These are phyloP conservation scores for Sicyos edulis DNA, from an alignment of 306 rosid species.

Conservation along the genomic window DNA sequence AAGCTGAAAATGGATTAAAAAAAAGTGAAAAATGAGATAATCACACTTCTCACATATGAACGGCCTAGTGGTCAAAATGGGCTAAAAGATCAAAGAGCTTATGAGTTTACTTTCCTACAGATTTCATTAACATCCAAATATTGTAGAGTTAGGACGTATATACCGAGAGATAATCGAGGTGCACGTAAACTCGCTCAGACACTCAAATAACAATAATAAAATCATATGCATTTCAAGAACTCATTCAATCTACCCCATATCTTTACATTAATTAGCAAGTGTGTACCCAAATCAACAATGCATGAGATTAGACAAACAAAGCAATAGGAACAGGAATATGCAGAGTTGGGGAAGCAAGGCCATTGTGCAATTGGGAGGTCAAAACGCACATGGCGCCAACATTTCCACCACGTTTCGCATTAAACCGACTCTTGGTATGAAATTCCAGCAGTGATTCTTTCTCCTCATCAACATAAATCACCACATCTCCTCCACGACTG, in stretches of 20 bases:
- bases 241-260: background rate
- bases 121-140: too few relatives aligned
- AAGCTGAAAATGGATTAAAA: too few relatives aligned
- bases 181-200: too few relatives aligned
- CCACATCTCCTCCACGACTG: conserved; percentile 84
- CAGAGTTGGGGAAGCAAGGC: conserved; percentile 54
- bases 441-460: conserved; percentile 60
- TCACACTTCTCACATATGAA: too few relatives aligned
- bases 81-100: too few relatives aligned
- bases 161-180: too few relatives aligned
- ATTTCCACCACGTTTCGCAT: conserved; percentile 82
- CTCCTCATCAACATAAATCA: conserved; percentile 63
- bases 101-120: too few relatives aligned
- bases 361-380: conserved; percentile 51
- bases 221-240: background rate
- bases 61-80: too few relatives aligned
- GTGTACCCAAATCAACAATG: background rate
- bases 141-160: too few relatives aligned
- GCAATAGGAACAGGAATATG: conserved; percentile 94
- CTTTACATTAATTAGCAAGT: background rate
- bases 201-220: too few relatives aligned
- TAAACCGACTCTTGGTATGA: conserved; percentile 42
- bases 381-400: conserved; percentile 76
- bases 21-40: too few relatives aligned
- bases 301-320: conserved; percentile 35